Base-by-base conservation (phyloP, 2,329 filamentous ascomycete genomes). In the Diplocarpon mali region DNA sequence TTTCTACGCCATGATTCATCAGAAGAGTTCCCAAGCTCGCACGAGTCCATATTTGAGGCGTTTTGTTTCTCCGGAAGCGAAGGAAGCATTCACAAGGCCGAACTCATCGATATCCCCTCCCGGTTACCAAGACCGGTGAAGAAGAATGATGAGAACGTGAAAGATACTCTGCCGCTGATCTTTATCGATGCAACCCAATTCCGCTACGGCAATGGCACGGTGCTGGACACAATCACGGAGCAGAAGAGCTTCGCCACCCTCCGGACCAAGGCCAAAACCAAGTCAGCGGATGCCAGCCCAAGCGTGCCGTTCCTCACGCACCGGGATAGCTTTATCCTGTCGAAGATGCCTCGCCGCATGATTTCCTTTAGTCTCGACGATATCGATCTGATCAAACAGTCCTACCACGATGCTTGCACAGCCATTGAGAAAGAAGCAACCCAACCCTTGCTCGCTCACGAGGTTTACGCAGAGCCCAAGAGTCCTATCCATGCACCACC, bases 201-300 rank as follows among this genome's bases (percentile, higher is more conserved):
- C 50, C 52, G 62, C 2, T 68, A 68, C 48, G 65, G 65, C 15
- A 56, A 60, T 44, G 65, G 65, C 15, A 68, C 65, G 3, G 54
- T 61, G 24, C 59, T 68, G 1, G 57, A 60, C 15, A 65, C 66
- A 12, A 68, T 68, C 49, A 55, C 60, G n/a, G 66, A 68, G 54
- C 62, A 66, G 52, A 64, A 61, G 43, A 67, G 64, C 51, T 54
- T 54, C 42, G 50, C 57, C 5, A 66, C 65, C 2, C 55, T 67
- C 13, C 57, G 60, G 11, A 55, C 48, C n/a, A 27, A 51, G 49
- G 31, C 43, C 27, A 53, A 49, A 20, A 43, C 57, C 1, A 59
- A 53, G 31, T 61, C 59, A 3, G 50, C 49, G 2, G 57, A 60
- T 37, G 51, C 56, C 36, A 51, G 44, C 42, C 51, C 37, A 47